Evolutionary conservation across 192 early-diverging fungal genomes (phyloP), one percentile per base, ranked within the genome.

Genomic region (Coemansia sp.): DNA sequence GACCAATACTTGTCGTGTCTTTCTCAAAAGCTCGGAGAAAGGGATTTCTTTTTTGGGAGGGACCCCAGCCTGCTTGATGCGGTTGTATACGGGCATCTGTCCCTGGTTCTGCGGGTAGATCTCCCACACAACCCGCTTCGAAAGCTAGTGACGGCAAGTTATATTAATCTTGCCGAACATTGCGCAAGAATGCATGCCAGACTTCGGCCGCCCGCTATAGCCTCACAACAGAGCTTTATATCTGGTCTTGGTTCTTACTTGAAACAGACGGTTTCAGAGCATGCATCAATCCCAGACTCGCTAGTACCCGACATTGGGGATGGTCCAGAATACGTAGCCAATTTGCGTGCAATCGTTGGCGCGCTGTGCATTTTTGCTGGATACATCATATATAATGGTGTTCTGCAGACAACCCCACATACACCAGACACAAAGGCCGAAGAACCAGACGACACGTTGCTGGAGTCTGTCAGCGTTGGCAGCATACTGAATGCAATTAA

Each of bases 41-140:
- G 94, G 61, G 81, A 85, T 2, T 98, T 88, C 71, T 92, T 98
- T 66, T 94, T 94, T 78, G 94, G 94, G 6, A 78, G 87, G 63
- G 89, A 86, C 11, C 88, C 92, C 4, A 87, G 88, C 11, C 86
- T 90, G 13, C 77, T 96, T 8, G 96, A 98, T 73, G 88, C 90
- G 10, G 80, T 95, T 41, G 90, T 85, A 11, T 98, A 90, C 75
- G 93, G 90, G 15, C 89, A 95, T 70, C 81, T 98, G 22, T 84
- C 93, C n/a, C 73, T 93, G 48, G 88, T 94, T 32, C 57, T 87
- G 49, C 89, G 88, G 43, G 88, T 94, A n/a, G 81, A 90, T 21
- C 82, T 96, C 39, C 87, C 90, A 10, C 81, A 83, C 41, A 65
- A 67, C 59, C 72, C 77, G 18, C 67, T 83, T 32, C 72, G 71